Conservation (phyloP, 176 grass and related monocot genomes). For the Ensete glaucum region DNA sequence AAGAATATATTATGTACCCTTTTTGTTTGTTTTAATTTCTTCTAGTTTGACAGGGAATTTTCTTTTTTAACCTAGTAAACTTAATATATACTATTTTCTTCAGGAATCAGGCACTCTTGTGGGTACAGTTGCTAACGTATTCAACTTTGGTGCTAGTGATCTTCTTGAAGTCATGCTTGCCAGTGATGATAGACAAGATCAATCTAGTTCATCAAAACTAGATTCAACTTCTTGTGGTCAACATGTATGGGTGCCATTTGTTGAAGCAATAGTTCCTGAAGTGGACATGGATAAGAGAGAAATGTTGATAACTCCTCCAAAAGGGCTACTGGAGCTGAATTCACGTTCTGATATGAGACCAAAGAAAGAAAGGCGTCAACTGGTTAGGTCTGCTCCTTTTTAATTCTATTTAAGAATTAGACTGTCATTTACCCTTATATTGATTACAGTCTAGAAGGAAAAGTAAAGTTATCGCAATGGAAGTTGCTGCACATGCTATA, state of each 20-base stretch:
- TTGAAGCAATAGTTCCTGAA: constrained; percentile 81
- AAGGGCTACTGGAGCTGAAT: constrained; percentile 86
- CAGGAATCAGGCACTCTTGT: constrained; percentile 72
- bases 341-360: constrained; percentile 52
- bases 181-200: constrained; percentile 12
- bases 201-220: constrained; percentile 22
- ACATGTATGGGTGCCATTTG: constrained; percentile 87
- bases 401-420: not conserved
- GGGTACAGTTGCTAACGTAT: constrained; percentile 60
- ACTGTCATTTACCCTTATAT: not conserved
- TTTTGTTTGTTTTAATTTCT: not conserved
- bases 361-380: constrained; percentile 78
- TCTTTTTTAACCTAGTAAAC: constrained; percentile 5
- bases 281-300: constrained; percentile 64
- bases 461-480: not conserved
- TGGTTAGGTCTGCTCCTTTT: constrained; percentile 79
- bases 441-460: not conserved
- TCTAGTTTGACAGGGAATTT: not conserved
- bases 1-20: not conserved
- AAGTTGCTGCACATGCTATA: not conserved
- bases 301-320: constrained; percentile 91
- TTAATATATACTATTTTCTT: not conserved
- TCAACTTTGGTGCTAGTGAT: constrained; percentile 70
- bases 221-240: constrained; percentile 30
- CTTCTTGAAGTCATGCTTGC: constrained; percentile 59